These are phyloP conservation scores for Pseudopediastrum boryanum DNA, from an alignment of 139 green algal species.

Conservation along the genomic window DNA sequence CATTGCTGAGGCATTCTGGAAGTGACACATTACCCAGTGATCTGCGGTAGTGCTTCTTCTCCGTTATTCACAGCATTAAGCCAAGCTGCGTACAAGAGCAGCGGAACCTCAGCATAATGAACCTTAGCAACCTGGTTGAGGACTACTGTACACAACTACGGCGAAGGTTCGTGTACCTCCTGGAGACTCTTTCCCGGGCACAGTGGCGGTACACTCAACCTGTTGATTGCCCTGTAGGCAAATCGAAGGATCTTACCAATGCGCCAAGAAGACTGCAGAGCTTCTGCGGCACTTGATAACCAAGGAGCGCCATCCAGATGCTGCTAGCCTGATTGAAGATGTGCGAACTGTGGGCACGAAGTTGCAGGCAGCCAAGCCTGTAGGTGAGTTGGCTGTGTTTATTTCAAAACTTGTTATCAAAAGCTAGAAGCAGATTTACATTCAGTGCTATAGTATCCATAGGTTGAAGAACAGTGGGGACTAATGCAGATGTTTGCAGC, in stretches of 20 bases:
- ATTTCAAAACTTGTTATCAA: not conserved
- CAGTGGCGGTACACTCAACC: not conserved
- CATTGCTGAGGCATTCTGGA: too few species aligned
- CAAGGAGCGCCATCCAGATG: slow-evolving; percentile 57
- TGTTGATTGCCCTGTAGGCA: slow-evolving; percentile 41
- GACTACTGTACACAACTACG: slow-evolving; percentile 69
- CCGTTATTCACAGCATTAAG: too few species aligned
- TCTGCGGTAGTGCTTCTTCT: too few species aligned
- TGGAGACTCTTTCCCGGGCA: not conserved
- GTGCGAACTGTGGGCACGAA: slow-evolving; percentile 67
- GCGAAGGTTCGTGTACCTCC: slow-evolving; percentile 34
- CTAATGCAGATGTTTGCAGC: too few species aligned
- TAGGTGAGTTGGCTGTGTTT: slow-evolving; percentile 67
- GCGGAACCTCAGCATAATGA: slow-evolving; percentile 6
- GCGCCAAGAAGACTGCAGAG: slow-evolving; percentile 78
- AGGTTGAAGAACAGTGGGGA: not conserved
- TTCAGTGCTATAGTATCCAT: not conserved
- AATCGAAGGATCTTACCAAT: slow-evolving; percentile 67
- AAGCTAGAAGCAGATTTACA: not conserved
- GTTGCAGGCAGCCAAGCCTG: slow-evolving; percentile 79
- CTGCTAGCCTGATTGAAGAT: slow-evolving; percentile 71
- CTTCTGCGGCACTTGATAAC: slow-evolving; percentile 80
- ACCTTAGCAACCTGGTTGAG: slow-evolving; percentile 55
- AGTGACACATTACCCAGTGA: too few species aligned
- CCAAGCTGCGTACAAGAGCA: too few species aligned